These are phyloP conservation scores for Adansonia gregorii DNA, from an alignment of 441 rosid species.

Conservation along the genomic window DNA sequence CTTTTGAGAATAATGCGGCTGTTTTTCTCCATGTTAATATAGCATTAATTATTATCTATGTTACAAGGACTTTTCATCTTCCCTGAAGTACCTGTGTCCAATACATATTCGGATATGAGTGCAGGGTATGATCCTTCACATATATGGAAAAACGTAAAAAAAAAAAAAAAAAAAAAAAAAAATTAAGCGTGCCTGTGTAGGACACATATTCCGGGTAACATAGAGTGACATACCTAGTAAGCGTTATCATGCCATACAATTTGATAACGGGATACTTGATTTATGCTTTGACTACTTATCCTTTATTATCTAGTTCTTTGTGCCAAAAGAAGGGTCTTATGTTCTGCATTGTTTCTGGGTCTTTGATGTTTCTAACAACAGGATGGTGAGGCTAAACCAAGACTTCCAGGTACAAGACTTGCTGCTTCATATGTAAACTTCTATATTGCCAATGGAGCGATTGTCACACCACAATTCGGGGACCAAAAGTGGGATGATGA, in stretches of 20 bases:
- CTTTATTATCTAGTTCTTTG: background rate
- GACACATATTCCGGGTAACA: too few relatives aligned
- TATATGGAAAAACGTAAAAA: too few relatives aligned
- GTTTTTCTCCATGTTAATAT: background rate
- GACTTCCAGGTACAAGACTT: conserved; percentile 77
- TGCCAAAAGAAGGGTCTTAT: background rate
- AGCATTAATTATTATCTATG: background rate
- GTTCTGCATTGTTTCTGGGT: conserved; percentile 10
- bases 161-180: too few relatives aligned
- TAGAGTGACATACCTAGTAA: background rate
- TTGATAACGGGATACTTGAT: background rate
- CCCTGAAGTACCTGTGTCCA: too few relatives aligned
- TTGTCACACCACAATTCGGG: conserved; percentile 81
- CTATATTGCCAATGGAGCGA: conserved; percentile 82
- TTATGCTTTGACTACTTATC: background rate
- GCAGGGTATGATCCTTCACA: too few relatives aligned
- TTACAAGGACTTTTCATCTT: too few relatives aligned
- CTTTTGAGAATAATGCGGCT: background rate
- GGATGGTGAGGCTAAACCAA: conserved; percentile 73
- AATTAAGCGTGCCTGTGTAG: too few relatives aligned
- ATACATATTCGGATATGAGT: too few relatives aligned
- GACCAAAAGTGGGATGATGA: conserved; percentile 79
- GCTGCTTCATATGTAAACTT: conserved; percentile 90
- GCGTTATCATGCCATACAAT: background rate
- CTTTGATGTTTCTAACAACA: conserved; percentile 33